Conservation (phyloP, 371 early-diverging fungal genomes). For the Circinella umbellata region DNA sequence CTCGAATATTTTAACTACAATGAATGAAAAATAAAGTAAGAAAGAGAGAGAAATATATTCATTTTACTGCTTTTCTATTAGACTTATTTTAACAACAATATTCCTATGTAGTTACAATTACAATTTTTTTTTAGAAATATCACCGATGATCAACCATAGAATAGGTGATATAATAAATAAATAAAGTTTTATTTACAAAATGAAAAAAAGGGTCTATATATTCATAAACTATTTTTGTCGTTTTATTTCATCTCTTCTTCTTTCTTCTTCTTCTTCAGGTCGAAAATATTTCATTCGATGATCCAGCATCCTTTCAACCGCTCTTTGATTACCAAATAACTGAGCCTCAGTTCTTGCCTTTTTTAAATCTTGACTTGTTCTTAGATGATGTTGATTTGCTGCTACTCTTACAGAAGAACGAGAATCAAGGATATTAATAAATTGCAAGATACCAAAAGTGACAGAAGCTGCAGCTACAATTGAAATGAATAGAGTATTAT, state of each 20-base stretch:
- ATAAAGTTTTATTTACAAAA: too few relatives aligned
- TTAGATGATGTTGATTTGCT: constrained; percentile 43
- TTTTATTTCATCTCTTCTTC: too few relatives aligned
- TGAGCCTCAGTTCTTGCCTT: constrained; percentile 48
- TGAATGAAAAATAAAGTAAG: constrained; percentile 6
- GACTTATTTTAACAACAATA: neutral
- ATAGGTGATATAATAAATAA: too few relatives aligned
- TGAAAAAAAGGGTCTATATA: too few relatives aligned
- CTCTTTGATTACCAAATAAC: constrained; percentile 47
- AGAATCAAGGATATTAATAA: constrained; percentile 32
- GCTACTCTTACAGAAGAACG: constrained; percentile 30
- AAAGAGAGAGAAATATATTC: constrained; percentile 1
- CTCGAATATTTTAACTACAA: neutral
- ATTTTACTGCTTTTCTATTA: neutral
- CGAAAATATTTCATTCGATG: constrained; percentile 34
- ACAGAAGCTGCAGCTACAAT: constrained; percentile 36
- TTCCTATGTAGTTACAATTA: neutral
- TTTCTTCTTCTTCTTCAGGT: constrained; percentile 3
- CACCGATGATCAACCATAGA: too few relatives aligned
- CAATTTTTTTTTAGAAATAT: neutral
- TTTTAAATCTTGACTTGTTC: constrained; percentile 37
- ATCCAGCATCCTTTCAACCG: constrained; percentile 41
- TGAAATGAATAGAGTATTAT: constrained; percentile 40
- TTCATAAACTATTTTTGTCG: too few relatives aligned
- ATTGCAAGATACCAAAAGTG: constrained; percentile 24